phyloP scores from a whole-genome alignment of 2,329 filamentous ascomycete genomes.

The Exophiala dermatitidis region DNA sequence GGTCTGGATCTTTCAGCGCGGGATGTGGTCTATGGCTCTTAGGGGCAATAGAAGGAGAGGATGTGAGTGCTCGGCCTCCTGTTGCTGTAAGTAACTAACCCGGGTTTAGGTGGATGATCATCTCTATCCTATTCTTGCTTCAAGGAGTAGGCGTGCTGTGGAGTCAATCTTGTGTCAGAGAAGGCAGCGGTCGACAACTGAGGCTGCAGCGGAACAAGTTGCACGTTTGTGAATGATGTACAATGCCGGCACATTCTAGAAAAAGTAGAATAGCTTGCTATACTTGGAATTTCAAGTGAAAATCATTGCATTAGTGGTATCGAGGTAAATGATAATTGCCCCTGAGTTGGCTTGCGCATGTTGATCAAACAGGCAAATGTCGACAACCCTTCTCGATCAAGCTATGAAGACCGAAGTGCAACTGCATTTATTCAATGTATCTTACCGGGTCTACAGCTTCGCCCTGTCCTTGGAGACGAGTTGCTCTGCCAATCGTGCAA shows the following conservation, averaged over 20 bases:
- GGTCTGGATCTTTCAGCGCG: neutral
- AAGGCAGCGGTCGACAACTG: neutral
- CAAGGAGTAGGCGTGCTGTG: constrained; percentile 10
- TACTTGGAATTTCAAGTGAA: too few relatives aligned
- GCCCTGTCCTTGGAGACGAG: constrained; percentile 7
- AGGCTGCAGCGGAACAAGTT: neutral
- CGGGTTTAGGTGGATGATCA: constrained; percentile 7
- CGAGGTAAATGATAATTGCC: too few relatives aligned
- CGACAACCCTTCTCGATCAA: too few relatives aligned
- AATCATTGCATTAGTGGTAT: too few relatives aligned
- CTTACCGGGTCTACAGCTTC: neutral
- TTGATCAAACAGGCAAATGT: too few relatives aligned
- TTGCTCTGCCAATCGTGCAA: constrained; percentile 49
- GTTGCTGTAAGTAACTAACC: neutral
- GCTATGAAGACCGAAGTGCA: too few relatives aligned
- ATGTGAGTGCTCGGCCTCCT: constrained; percentile 7
- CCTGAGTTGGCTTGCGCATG: too few relatives aligned
- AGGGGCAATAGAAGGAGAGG: constrained; percentile 11
- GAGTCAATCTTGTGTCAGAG: constrained; percentile 8
- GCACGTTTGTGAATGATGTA: constrained; percentile 5
- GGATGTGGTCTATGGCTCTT: constrained; percentile 18
- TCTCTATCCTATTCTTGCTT: constrained; percentile 10
- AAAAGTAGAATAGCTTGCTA: too few relatives aligned
- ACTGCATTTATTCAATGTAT: neutral
- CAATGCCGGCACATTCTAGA: too few relatives aligned